Conservation (phyloP, 164 flowering plant species). For the Kalanchoe fedtschenkoi region DNA sequence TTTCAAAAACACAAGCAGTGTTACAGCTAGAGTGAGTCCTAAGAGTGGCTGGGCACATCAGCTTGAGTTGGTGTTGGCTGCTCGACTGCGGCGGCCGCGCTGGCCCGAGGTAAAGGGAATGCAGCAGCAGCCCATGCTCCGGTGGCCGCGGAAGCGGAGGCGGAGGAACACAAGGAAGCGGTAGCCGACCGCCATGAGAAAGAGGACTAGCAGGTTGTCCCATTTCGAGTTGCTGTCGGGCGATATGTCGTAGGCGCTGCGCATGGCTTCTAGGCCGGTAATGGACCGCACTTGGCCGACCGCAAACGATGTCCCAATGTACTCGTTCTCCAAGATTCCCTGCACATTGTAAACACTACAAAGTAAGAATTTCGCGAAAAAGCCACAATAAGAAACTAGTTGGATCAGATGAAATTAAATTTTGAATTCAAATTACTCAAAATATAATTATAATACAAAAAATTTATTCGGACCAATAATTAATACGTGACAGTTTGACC, state of each 20-base stretch:
- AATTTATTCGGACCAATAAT: too few relatives aligned
- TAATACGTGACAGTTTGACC: too few relatives aligned
- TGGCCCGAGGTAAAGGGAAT: constrained; percentile 12
- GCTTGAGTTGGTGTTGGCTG: neutral
- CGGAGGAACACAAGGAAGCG: constrained; percentile 52
- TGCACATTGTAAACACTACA: constrained; percentile 13
- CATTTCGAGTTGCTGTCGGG: constrained; percentile 56
- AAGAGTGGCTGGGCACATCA: too few relatives aligned
- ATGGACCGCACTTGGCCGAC: constrained; percentile 87
- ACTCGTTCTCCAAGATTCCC: constrained; percentile 96
- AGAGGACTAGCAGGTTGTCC: constrained; percentile 61
- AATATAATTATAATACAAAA: too few relatives aligned
- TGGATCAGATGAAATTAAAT: too few relatives aligned
- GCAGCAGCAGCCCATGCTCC: constrained; percentile 17
- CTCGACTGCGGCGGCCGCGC: neutral
- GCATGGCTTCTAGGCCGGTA: constrained; percentile 75
- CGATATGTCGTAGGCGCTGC: constrained; percentile 55
- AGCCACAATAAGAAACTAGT: too few relatives aligned
- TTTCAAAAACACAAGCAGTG: too few relatives aligned
- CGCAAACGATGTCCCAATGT: constrained; percentile 65
- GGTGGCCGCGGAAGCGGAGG: constrained; percentile 43
- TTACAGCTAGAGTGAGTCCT: neutral
- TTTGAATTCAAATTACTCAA: too few relatives aligned
- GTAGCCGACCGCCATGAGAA: constrained; percentile 68
- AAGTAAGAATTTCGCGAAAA: too few relatives aligned